Evolutionary conservation across 2,329 filamentous ascomycete genomes (phyloP), one percentile per base, ranked within the genome.

Genomic region (Pseudogymnoascus sp.): DNA sequence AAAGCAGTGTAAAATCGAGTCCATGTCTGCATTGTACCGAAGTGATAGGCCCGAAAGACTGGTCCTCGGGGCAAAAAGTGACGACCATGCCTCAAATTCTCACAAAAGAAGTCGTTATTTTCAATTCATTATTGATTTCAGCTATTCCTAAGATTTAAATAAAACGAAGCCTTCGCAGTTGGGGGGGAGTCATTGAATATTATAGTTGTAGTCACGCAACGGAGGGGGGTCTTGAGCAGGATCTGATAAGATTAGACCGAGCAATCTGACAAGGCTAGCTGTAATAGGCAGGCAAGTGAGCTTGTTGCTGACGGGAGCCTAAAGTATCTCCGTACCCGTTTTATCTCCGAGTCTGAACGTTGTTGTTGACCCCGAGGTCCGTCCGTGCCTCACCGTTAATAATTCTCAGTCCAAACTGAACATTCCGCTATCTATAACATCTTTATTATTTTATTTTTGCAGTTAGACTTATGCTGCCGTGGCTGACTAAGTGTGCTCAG

Each of bases 201-300:
- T 57, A 57, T 34, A 34, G 25, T 19, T 2, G 4, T 5, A 19
- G 14, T 16, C 45, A 28, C 7, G 23, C 2, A 31, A 8, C 28
- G 11, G 28, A 4, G 48, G 28, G 8, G 48, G 48, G 13, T 14
- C 14, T n/a, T 14, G 1, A 28, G 28, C 8, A 57, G 51, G 51
- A 57, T 57, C 51, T 57, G 51, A 57, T 57, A 57, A 57, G 51
- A 57, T 57, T 34, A 57, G 25, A 16, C 51, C 25, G 25, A 57
- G 10, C 45, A 16, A 16, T 57, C 51, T 34, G 51, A 57, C 25
- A 34, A 57, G 25, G 25, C 48, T 57, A 57, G 28, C 48, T 8
- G 48, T 13, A 34, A 57, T 34, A 57, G 25, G 48, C 25, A 57
- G 48, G 48, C 45, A 31, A 2, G 21, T 31, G 45, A 51, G 11